Evolutionary conservation across 768 basidiomycete species (phyloP).

Genomic region (Gautieria morchelliformis): DNA sequence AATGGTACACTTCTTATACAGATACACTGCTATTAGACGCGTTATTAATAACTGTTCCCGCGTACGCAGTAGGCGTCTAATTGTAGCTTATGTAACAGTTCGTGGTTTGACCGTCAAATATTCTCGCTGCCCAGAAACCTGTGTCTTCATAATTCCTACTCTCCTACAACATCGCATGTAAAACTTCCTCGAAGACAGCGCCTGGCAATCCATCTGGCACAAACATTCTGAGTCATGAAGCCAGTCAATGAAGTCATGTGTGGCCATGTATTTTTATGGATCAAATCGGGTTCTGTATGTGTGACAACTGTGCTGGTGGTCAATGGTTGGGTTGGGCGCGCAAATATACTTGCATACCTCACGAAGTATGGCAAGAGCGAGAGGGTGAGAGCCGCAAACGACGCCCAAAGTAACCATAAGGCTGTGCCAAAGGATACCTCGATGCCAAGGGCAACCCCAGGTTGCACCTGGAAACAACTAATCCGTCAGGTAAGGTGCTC

Average conservation of each 20-base stretch:
- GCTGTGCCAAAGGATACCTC: constrained; percentile 51
- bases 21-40: too few relatives aligned
- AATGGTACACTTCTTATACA: too few relatives aligned
- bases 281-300: constrained; percentile 46
- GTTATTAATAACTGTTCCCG: too few relatives aligned
- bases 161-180: not conserved
- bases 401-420: constrained; percentile 63
- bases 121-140: too few relatives aligned
- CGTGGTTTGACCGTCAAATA: too few relatives aligned
- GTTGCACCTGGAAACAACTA: not conserved
- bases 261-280: not conserved
- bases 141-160: too few relatives aligned
- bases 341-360: constrained; percentile 37
- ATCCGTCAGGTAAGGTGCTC: not conserved
- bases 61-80: too few relatives aligned
- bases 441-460: constrained; percentile 47
- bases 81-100: too few relatives aligned
- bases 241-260: not conserved
- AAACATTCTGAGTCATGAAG: not conserved
- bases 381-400: constrained; percentile 54
- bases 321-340: not conserved
- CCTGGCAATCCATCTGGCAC: not conserved
- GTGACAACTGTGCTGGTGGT: constrained; percentile 48
- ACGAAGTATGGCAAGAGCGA: constrained; percentile 71
- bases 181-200: not conserved